Conservation (phyloP, 2,329 filamentous ascomycete genomes). For the Talaromyces sp. region DNA sequence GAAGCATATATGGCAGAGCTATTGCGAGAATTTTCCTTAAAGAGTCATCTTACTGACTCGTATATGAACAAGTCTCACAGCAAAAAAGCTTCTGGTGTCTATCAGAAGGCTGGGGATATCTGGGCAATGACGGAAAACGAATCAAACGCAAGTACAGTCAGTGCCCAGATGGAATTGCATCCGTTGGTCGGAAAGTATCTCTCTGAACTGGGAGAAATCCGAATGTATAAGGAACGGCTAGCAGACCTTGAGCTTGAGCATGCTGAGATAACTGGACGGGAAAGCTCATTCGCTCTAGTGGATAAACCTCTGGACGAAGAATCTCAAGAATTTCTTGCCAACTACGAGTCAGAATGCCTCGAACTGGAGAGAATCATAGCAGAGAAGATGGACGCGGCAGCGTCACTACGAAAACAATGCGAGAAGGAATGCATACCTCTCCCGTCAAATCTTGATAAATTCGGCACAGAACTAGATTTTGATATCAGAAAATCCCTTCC, state of each 20-base stretch:
- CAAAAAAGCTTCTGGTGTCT: background rate
- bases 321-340: slow-evolving; percentile 21
- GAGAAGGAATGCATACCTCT: background rate
- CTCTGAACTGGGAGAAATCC: slow-evolving; percentile 20
- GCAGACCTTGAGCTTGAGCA: slow-evolving; percentile 20
- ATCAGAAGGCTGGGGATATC: background rate
- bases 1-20: slow-evolving; percentile 18
- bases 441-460: background rate
- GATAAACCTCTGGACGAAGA: slow-evolving; percentile 20
- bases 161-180: slow-evolving; percentile 1
- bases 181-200: slow-evolving; percentile 21
- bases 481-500: slow-evolving; percentile 1
- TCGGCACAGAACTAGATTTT: background rate
- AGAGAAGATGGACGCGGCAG: slow-evolving; percentile 17
- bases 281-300: slow-evolving; percentile 16
- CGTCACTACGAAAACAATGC: slow-evolving; percentile 20
- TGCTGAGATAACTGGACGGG: slow-evolving; percentile 9
- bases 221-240: slow-evolving; percentile 22
- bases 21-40: background rate
- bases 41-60: background rate
- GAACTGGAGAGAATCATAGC: slow-evolving; percentile 22
- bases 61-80: too few species aligned
- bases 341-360: slow-evolving; percentile 20
- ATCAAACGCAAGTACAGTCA: background rate
- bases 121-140: background rate